Conservation (phyloP, 768 basidiomycete genomes). For the Lactifluus rugatus region DNA sequence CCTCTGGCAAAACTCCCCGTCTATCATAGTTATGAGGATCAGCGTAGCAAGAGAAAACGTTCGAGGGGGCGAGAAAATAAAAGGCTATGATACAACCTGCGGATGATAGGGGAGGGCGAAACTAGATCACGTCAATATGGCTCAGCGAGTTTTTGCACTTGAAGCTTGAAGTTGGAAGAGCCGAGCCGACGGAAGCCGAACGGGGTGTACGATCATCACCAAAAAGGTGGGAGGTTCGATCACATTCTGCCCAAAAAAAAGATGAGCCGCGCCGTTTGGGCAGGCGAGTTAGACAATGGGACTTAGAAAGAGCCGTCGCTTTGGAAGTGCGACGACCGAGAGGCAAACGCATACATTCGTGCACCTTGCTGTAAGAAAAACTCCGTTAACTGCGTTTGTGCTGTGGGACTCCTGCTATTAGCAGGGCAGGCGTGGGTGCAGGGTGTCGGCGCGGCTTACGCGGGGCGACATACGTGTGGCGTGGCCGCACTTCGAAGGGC, state of each 20-base stretch:
- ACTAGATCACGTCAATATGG: background rate
- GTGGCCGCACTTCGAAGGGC: constrained; percentile 69
- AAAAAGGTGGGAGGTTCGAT: background rate
- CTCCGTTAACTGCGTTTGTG: constrained; percentile 44
- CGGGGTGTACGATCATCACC: background rate
- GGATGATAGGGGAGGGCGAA: background rate
- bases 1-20: constrained; percentile 9
- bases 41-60: constrained; percentile 5
- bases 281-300: constrained; percentile 2
- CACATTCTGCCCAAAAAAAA: constrained; percentile 14
- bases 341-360: constrained; percentile 44
- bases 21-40: constrained; percentile 15
- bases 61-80: background rate
- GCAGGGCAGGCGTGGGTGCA: constrained; percentile 7
- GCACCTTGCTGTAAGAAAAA: constrained; percentile 51
- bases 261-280: constrained; percentile 6
- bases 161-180: background rate
- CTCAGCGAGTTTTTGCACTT: background rate
- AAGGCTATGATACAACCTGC: constrained; percentile 9
- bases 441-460: constrained; percentile 39
- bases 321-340: constrained; percentile 22
- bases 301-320: constrained; percentile 20
- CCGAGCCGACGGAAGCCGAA: background rate
- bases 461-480: constrained; percentile 66
- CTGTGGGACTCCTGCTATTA: constrained; percentile 23